Evolutionary conservation across 2,329 filamentous ascomycete species (phyloP).

Genomic region (Pseudogymnoascus sp.): DNA sequence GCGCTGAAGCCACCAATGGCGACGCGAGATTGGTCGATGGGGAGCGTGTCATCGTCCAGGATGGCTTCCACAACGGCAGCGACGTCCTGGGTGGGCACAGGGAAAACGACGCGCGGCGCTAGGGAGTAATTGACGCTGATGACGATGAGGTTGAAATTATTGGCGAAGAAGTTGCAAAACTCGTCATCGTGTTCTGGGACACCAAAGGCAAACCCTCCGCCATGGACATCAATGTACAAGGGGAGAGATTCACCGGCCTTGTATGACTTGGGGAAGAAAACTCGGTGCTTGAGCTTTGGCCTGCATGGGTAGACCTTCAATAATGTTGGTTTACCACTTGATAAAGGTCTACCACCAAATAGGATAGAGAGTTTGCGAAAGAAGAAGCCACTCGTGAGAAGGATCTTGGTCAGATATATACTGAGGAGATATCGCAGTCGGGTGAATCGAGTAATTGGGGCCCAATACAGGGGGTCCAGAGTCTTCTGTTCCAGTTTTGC

Average conservation of each 20-base stretch:
- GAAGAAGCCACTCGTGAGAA: background rate
- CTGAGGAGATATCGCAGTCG: background rate
- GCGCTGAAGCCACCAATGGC: slow-evolving; percentile 42
- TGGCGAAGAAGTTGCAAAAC: slow-evolving; percentile 38
- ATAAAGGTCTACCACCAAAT: slow-evolving; percentile 9
- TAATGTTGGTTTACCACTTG: slow-evolving; percentile 16
- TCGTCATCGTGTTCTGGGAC: slow-evolving; percentile 36
- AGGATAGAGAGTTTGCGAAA: background rate
- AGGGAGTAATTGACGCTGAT: slow-evolving; percentile 42
- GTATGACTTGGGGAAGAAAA: slow-evolving; percentile 34
- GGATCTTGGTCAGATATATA: slow-evolving; percentile 1
- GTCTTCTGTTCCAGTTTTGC: background rate
- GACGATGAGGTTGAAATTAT: slow-evolving; percentile 34
- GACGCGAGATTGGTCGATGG: slow-evolving; percentile 35
- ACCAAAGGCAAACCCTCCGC: slow-evolving; percentile 41
- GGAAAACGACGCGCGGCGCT: slow-evolving; percentile 37
- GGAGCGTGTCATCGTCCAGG: slow-evolving; percentile 35
- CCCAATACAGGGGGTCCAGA: slow-evolving; percentile 1
- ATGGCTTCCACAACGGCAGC: slow-evolving; percentile 35
- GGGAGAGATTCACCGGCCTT: slow-evolving; percentile 28
- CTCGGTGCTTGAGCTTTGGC: slow-evolving; percentile 21
- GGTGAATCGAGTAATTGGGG: slow-evolving; percentile 1
- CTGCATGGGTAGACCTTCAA: slow-evolving; percentile 24
- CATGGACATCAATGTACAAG: slow-evolving; percentile 42
- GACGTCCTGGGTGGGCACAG: slow-evolving; percentile 36